These are phyloP conservation scores for Caryopteris hybrid DNA, from an alignment of 305 asterid species.

Conservation along the genomic window DNA sequence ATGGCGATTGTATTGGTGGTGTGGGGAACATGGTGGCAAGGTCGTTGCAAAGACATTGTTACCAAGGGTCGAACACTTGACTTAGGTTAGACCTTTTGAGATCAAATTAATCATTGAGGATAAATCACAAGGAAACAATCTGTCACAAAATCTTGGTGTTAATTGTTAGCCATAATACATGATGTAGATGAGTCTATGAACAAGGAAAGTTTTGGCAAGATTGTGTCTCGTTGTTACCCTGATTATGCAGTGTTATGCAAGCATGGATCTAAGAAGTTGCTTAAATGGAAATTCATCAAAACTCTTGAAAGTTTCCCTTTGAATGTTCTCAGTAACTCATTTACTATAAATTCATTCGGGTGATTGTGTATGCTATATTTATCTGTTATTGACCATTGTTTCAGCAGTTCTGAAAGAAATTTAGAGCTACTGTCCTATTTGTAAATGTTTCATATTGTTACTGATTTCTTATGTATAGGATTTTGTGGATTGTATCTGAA, in stretches of 20 bases:
- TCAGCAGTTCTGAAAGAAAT: neutral
- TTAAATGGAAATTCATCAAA: constrained; percentile 3
- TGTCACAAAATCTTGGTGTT: constrained; percentile 16
- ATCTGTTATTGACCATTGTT: neutral
- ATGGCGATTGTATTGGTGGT: constrained; percentile 65
- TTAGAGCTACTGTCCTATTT: neutral
- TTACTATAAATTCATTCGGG: neutral
- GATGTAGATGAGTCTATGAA: constrained; percentile 12
- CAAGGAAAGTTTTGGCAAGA: constrained; percentile 1
- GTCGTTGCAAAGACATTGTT: constrained; percentile 50
- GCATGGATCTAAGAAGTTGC: neutral
- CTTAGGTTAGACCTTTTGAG: constrained; percentile 78
- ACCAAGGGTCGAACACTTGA: constrained; percentile 69
- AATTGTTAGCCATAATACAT: constrained; percentile 13
- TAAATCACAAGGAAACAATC: constrained; percentile 18
- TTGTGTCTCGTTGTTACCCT: constrained; percentile 9
- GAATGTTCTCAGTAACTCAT: neutral
- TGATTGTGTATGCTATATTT: neutral
- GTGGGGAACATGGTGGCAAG: constrained; percentile 62
- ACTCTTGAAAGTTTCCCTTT: constrained; percentile 7
- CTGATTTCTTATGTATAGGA: no score
- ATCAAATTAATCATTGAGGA: constrained; percentile 35
- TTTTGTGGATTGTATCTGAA: neutral
- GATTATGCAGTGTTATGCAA: constrained; percentile 6
- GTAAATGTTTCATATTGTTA: neutral